Conservation (phyloP, 257 asterid species). For the Plantago elongata region DNA sequence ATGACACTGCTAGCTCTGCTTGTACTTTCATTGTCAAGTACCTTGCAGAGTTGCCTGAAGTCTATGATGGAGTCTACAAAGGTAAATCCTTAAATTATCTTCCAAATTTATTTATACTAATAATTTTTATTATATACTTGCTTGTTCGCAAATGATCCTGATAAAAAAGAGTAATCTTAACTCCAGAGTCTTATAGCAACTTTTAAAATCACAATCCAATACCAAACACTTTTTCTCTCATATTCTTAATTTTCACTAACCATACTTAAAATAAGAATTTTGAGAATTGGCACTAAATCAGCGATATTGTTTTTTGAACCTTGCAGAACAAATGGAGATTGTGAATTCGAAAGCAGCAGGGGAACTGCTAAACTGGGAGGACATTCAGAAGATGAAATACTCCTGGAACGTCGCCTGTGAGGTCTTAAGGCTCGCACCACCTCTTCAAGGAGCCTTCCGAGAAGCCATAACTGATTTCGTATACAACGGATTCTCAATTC, state of each 20-base stretch:
- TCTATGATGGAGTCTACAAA: constrained; percentile 46
- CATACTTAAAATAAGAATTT: too few species aligned
- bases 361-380: constrained; percentile 53
- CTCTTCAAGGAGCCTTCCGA: constrained; percentile 57
- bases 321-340: constrained; percentile 56
- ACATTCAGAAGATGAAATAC: constrained; percentile 54
- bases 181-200: too few species aligned
- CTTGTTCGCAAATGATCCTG: too few species aligned
- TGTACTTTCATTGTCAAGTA: constrained; percentile 52
- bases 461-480: constrained; percentile 52
- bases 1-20: constrained; percentile 59
- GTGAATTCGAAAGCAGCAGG: constrained; percentile 43
- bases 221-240: too few species aligned
- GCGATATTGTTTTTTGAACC: constrained; percentile 1
- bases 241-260: too few species aligned
- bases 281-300: neutral
- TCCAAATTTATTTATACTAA: neutral
- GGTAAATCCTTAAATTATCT: constrained; percentile 23
- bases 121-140: neutral
- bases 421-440: constrained; percentile 53
- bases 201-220: too few species aligned
- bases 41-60: constrained; percentile 54
- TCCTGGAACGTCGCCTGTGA: constrained; percentile 71
- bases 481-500: constrained; percentile 53
- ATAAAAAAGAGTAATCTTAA: too few species aligned